phyloP scores from a whole-genome alignment of 139 green algal species.

The Coelastrella sp. region DNA sequence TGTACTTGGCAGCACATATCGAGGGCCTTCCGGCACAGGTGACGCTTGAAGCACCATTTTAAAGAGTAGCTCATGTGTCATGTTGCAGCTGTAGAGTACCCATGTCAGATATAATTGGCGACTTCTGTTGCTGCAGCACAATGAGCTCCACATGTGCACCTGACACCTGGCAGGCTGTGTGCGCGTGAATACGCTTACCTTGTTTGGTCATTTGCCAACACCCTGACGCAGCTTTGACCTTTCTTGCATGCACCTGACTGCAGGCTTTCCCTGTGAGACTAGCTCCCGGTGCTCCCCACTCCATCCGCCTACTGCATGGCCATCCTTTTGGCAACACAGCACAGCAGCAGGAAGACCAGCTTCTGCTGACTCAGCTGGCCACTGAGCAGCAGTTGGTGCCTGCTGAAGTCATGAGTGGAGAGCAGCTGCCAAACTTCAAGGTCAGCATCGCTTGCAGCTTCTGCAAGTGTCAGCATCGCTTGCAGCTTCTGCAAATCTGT shows the following conservation, averaged over 20 bases:
- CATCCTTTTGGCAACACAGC: slow-evolving; percentile 47
- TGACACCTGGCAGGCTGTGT: background rate
- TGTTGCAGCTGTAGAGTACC: too few species aligned
- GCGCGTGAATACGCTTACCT: background rate
- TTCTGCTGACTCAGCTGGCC: slow-evolving; percentile 4
- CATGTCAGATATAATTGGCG: too few species aligned
- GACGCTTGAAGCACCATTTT: too few species aligned
- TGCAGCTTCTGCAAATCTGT: too few species aligned
- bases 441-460: background rate
- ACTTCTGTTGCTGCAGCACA: background rate
- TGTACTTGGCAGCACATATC: slow-evolving; percentile 52
- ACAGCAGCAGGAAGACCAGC: background rate
- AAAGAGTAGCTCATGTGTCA: too few species aligned
- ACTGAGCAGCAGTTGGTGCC: slow-evolving; percentile 29
- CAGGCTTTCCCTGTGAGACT: slow-evolving; percentile 63
- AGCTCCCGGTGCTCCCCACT: slow-evolving; percentile 62
- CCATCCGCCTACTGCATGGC: slow-evolving; percentile 60
- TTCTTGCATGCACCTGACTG: background rate
- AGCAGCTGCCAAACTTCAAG: slow-evolving; percentile 58
- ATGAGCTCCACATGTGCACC: background rate
- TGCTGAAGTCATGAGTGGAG: slow-evolving; percentile 51
- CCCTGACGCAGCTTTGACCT: too few species aligned
- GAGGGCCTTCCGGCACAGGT: slow-evolving; percentile 50
- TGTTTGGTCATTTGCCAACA: too few species aligned
- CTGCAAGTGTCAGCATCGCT: too few species aligned